Conservation (phyloP, 139 green algal genomes). For the Tetraselmis striata region DNA sequence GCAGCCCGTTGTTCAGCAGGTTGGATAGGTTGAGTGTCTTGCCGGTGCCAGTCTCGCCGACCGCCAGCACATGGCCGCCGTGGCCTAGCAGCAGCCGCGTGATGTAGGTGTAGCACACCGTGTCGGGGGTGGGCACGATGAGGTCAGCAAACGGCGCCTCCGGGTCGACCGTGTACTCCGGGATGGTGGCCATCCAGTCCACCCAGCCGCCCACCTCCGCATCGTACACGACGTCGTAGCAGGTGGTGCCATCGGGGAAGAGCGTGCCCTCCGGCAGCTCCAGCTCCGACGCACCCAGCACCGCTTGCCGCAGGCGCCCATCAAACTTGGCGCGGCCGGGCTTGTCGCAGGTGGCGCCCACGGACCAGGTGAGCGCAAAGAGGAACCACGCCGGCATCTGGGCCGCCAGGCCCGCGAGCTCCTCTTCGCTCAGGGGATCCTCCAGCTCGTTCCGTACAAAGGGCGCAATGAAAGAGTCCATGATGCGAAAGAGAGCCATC, state of each 20-base stretch:
- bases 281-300: neutral
- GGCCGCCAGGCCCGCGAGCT: constrained; percentile 21
- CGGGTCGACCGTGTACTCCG: constrained; percentile 60
- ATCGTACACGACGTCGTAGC: constrained; percentile 26
- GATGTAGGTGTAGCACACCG: constrained; percentile 67
- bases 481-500: constrained; percentile 57
- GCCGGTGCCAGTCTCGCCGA: constrained; percentile 79
- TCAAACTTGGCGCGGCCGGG: constrained; percentile 50
- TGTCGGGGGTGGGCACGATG: constrained; percentile 73
- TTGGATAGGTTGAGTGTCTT: constrained; percentile 68
- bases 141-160: constrained; percentile 62
- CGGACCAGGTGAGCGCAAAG: constrained; percentile 66
- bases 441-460: constrained; percentile 28
- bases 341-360: constrained; percentile 66
- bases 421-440: constrained; percentile 39
- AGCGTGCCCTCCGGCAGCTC: neutral
- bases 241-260: neutral
- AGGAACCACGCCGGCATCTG: constrained; percentile 55
- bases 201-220: constrained; percentile 45
- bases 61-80: constrained; percentile 61
- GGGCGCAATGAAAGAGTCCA: constrained; percentile 50
- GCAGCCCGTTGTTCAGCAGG: constrained; percentile 65
- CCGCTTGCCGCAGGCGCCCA: constrained; percentile 30
- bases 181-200: constrained; percentile 64
- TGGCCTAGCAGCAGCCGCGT: constrained; percentile 47